Percentiles rank a stretch among this genome's conserved stretches.
These are phyloP conservation scores for Ministeria vibrans DNA, from an alignment of 78 protist genomes.

Conservation along the genomic window DNA sequence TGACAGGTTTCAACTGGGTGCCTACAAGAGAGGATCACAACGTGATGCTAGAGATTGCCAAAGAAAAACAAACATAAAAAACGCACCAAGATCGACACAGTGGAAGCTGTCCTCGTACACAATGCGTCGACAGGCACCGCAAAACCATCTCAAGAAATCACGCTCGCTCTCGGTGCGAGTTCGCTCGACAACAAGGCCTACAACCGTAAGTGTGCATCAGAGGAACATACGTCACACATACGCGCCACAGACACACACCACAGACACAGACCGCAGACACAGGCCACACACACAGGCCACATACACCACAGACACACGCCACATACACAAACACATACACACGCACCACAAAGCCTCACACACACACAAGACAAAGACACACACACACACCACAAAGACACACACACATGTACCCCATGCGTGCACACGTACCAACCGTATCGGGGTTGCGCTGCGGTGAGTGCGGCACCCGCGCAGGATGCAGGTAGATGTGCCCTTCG, in stretches of 20 bases:
- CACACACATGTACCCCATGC: neutral
- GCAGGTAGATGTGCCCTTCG: constrained; percentile 50
- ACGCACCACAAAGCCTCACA: neutral
- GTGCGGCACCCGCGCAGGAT: constrained; percentile 46
- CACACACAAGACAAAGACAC: neutral
- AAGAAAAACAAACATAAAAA: neutral
- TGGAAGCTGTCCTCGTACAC: neutral
- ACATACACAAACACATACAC: neutral
- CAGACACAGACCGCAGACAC: constrained; percentile 10
- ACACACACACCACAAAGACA: neutral
- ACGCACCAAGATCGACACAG: constrained; percentile 1
- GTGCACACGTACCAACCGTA: constrained; percentile 26
- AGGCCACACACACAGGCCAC: constrained; percentile 32
- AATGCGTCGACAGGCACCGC: neutral
- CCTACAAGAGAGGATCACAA: neutral
- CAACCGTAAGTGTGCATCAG: neutral
- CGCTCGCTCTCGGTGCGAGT: constrained; percentile 13
- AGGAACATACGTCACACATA: too few species aligned
- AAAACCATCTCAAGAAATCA: constrained; percentile 41
- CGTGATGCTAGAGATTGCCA: neutral
- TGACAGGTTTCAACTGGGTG: neutral
- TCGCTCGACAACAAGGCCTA: constrained; percentile 56
- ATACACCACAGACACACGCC: constrained; percentile 1
- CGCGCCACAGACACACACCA: too few species aligned
- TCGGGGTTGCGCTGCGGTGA: constrained; percentile 32